phyloP scores from a whole-genome alignment of 2,329 filamentous ascomycete species.

The Madurella fahalii region DNA sequence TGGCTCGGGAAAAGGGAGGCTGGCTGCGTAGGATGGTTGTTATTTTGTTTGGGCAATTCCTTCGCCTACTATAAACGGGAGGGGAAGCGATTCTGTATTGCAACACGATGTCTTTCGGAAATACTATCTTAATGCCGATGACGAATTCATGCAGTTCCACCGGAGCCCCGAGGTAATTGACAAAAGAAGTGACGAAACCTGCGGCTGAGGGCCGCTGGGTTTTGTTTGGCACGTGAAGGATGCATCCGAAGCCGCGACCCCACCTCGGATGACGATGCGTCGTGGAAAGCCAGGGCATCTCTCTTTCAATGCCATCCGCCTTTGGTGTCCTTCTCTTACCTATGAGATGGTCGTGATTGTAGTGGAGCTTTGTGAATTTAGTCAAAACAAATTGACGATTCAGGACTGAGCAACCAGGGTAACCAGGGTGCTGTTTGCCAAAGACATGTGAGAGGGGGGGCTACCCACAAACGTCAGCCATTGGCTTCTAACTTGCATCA shows the following conservation, averaged over 20 bases:
- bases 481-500: neutral
- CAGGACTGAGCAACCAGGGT: too few relatives aligned
- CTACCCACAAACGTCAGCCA: too few relatives aligned
- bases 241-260: neutral
- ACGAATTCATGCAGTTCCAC: neutral
- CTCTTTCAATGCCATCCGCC: too few relatives aligned
- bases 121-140: neutral
- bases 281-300: too few relatives aligned
- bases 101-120: neutral
- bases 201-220: neutral
- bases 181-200: neutral
- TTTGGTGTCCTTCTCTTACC: too few relatives aligned
- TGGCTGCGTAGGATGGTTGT: constrained; percentile 4
- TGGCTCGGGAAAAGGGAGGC: constrained; percentile 5
- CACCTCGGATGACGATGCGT: neutral
- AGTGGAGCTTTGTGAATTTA: too few relatives aligned
- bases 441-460: too few relatives aligned
- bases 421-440: too few relatives aligned
- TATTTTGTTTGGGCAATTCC: neutral
- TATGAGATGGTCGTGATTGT: too few relatives aligned
- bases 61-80: neutral
- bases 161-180: neutral
- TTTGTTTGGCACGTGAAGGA: neutral
- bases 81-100: neutral
- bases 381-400: too few relatives aligned